Percentiles rank a stretch among this genome's conserved stretches.
phyloP scores from a whole-genome alignment of 257 asterid species.

The Ilex aquifolium region DNA sequence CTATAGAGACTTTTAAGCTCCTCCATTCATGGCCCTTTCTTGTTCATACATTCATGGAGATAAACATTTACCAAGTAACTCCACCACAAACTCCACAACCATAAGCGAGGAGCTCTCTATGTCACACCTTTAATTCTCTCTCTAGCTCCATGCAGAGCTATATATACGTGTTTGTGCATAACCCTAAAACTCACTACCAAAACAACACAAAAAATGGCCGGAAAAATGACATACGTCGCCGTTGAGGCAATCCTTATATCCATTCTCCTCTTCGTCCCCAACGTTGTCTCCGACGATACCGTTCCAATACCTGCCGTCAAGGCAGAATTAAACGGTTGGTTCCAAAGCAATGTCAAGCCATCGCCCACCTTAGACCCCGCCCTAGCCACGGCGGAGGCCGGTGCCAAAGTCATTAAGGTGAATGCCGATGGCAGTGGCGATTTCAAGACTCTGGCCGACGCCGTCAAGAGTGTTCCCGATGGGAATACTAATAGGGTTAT shows the following conservation, averaged over 20 bases:
- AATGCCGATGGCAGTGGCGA: conserved; percentile 44
- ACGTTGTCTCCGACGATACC: conserved; percentile 13
- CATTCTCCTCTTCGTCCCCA: conserved; percentile 20
- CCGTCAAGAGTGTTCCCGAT: conserved; percentile 46
- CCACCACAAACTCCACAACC: no score
- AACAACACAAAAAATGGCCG: conserved; percentile 4
- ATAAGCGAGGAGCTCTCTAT: no score
- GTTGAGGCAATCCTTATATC: conserved; percentile 3
- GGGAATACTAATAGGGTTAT: conserved; percentile 43
- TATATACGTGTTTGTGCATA: no score
- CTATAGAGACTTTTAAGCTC: no score
- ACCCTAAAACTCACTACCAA: no score
- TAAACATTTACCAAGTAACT: no score
- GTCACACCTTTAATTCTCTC: no score
- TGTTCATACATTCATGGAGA: no score
- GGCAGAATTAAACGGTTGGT: conserved; percentile 40
- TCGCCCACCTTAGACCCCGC: conserved; percentile 20
- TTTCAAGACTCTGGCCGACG: conserved; percentile 55
- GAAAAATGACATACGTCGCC: neutral
- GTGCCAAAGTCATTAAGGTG: conserved; percentile 28
- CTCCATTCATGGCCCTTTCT: no score
- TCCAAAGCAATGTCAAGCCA: conserved; percentile 22
- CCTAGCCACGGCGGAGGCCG: conserved; percentile 28
- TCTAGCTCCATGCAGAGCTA: no score
- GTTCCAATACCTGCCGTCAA: conserved; percentile 35